Conservation (phyloP, 805 yeast genomes). For the Pichia exigua region DNA sequence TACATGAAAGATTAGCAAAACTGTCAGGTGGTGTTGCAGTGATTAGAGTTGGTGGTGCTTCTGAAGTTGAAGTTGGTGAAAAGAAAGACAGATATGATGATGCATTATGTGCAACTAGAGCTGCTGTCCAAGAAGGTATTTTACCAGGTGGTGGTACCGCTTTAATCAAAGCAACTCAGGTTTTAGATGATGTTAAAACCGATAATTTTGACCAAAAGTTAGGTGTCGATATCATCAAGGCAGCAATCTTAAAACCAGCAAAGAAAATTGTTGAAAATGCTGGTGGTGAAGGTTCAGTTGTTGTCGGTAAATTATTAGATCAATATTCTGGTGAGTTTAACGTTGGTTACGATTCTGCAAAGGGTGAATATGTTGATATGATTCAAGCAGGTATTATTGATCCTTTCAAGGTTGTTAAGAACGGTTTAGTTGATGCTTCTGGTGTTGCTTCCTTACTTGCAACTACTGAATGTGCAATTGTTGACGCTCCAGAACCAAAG, state of each 20-base stretch:
- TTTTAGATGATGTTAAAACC: conserved; percentile 62
- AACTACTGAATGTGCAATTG: conserved; percentile 97
- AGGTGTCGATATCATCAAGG: conserved; percentile 88
- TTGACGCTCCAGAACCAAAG: conserved; percentile 85
- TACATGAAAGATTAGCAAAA: conserved; percentile 96
- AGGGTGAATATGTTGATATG: conserved; percentile 93
- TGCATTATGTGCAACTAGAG: conserved; percentile 97
- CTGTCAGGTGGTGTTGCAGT: conserved; percentile 98
- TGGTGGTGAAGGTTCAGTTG: conserved; percentile 95
- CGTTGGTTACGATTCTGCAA: conserved; percentile 85
- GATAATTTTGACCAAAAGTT: conserved; percentile 93
- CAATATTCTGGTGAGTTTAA: conserved; percentile 64
- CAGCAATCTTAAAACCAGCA: conserved; percentile 93
- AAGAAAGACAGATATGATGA: conserved; percentile 99
- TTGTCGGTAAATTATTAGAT: conserved; percentile 79
- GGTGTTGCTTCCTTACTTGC: conserved; percentile 97
- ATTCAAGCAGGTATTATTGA: conserved; percentile 95
- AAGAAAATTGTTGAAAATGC: conserved; percentile 93
- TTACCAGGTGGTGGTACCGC: conserved; percentile 99
- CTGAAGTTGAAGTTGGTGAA: conserved; percentile 98
- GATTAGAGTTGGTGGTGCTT: conserved; percentile 92
- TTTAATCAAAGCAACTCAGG: conserved; percentile 78
- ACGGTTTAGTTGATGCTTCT: conserved; percentile 91
- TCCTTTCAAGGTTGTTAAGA: conserved; percentile 96
- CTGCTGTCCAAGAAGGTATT: conserved; percentile 98